Percentiles rank a stretch among this genome's conserved stretches.
Conservation (phyloP, 805 yeast species). For the Cephaloascus albidus region DNA sequence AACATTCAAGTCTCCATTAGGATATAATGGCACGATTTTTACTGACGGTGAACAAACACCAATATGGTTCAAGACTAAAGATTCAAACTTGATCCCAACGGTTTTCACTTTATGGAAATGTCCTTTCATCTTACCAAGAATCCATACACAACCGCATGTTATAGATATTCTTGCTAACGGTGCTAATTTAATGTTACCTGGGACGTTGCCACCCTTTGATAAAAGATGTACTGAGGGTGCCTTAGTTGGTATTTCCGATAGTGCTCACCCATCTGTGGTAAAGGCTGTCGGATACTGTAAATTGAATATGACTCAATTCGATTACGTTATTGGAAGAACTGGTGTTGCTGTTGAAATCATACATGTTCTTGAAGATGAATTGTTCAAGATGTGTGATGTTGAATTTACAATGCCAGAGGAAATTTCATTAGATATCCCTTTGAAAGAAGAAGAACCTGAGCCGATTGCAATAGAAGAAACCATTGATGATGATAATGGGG, state of each 20-base stretch:
- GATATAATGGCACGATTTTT: conserved; percentile 52
- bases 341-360: conserved; percentile 75
- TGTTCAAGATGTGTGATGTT: conserved; percentile 44
- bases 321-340: conserved; percentile 45
- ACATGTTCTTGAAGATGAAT: conserved; percentile 62
- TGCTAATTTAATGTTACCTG: conserved; percentile 76
- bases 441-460: conserved; percentile 13
- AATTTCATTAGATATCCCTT: conserved; percentile 28
- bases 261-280: conserved; percentile 48
- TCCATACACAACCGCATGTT: conserved; percentile 68
- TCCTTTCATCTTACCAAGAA: conserved; percentile 56
- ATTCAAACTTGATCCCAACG: conserved; percentile 56
- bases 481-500: conserved; percentile 9
- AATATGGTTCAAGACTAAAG: conserved; percentile 58
- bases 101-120: conserved; percentile 63
- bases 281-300: conserved; percentile 65
- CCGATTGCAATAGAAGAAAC: conserved; percentile 5
- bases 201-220: conserved; percentile 56
- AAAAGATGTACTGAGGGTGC: conserved; percentile 34
- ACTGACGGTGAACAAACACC: conserved; percentile 60
- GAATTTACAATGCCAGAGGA: conserved; percentile 20
- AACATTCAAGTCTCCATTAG: conserved; percentile 44
- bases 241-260: conserved; percentile 64
- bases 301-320: conserved; percentile 33
- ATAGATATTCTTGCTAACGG: conserved; percentile 65